A percentile compares a stretch with the other conserved stretches of the same genome.
phyloP scores from a whole-genome alignment of 805 yeast genomes.

The Pichia gijzeniarum region DNA sequence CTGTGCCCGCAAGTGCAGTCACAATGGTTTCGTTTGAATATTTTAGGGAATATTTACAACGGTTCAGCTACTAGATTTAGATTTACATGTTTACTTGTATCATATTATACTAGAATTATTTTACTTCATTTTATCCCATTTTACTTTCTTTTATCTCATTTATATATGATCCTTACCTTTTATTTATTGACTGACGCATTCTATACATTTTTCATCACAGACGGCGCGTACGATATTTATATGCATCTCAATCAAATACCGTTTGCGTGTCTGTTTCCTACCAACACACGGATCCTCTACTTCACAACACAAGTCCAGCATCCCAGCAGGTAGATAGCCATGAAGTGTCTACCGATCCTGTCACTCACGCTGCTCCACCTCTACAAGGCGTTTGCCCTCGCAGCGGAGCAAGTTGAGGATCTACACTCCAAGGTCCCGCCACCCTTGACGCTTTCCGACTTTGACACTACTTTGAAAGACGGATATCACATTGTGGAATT shows the following conservation, averaged over 20 bases:
- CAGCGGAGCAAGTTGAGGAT: not conserved
- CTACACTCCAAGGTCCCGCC: constrained; percentile 36
- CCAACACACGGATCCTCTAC: too few species aligned
- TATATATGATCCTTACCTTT: too few species aligned
- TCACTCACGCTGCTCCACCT: too few species aligned
- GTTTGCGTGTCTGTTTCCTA: too few species aligned
- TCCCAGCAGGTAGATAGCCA: too few species aligned
- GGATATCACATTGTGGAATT: constrained; percentile 78
- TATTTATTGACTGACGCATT: too few species aligned
- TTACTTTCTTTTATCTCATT: too few species aligned
- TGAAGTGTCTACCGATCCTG: not conserved
- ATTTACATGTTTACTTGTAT: not conserved
- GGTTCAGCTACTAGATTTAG: constrained; percentile 9
- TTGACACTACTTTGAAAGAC: constrained; percentile 41
- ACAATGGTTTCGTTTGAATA: constrained; percentile 90
- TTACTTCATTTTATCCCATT: not conserved
- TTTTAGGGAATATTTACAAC: constrained; percentile 48
- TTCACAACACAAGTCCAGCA: too few species aligned
- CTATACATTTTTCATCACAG: too few species aligned
- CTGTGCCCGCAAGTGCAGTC: constrained; percentile 94
- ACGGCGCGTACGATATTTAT: too few species aligned
- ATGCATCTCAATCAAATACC: too few species aligned
- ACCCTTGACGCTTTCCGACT: constrained; percentile 42
- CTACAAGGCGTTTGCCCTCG: not conserved
- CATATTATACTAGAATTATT: not conserved